Evolutionary conservation across 768 basidiomycete genomes (phyloP).

Genomic region (Tylopilus plumbeoviolaceoides): DNA sequence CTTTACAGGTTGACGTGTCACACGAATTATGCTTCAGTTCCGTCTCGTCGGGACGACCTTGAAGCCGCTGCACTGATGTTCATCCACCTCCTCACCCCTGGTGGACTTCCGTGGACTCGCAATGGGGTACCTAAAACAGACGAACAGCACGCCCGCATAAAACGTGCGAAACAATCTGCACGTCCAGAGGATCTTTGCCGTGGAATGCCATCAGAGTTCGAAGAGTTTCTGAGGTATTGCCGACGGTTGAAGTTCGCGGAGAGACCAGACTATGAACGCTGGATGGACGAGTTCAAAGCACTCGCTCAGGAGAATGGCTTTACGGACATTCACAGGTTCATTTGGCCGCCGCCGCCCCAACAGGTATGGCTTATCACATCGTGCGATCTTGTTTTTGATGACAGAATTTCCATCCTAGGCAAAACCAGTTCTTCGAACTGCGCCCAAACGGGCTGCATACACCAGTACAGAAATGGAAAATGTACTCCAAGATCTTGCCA

Average conservation of each 20-base stretch:
- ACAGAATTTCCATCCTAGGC: constrained; percentile 17
- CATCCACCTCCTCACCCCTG: constrained; percentile 73
- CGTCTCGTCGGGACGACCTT: constrained; percentile 74
- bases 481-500: constrained; percentile 55
- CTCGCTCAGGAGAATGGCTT: constrained; percentile 62
- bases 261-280: constrained; percentile 60
- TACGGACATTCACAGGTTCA: constrained; percentile 52
- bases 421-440: constrained; percentile 26
- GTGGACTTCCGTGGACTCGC: constrained; percentile 73
- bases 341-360: constrained; percentile 64
- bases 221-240: constrained; percentile 73
- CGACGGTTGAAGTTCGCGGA: constrained; percentile 66
- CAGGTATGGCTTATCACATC: constrained; percentile 22
- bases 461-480: constrained; percentile 47
- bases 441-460: constrained; percentile 17
- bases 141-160: constrained; percentile 57
- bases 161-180: constrained; percentile 57
- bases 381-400: background rate
- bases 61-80: constrained; percentile 77
- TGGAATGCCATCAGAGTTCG: constrained; percentile 66
- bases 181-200: constrained; percentile 64
- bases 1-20: constrained; percentile 13
- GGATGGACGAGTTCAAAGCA: constrained; percentile 61
- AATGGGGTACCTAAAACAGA: constrained; percentile 76
- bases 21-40: constrained; percentile 45